Conservation (phyloP, 2,329 filamentous ascomycete genomes). For the Aspergillus sp. region DNA sequence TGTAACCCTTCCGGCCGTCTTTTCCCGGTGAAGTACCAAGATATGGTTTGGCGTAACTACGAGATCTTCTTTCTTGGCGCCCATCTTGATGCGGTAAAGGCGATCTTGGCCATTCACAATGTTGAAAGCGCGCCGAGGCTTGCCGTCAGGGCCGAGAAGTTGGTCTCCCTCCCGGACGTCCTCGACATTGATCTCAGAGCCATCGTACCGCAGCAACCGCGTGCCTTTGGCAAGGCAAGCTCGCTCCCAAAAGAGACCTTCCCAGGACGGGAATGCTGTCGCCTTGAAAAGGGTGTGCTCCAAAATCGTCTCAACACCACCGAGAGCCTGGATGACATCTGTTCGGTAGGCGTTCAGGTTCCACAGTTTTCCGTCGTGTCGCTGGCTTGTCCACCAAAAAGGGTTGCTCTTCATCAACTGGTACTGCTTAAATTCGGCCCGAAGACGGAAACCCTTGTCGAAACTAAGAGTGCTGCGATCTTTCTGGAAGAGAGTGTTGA, state of each 20-base stretch:
- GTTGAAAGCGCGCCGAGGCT: slow-evolving; percentile 43
- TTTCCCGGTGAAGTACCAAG: slow-evolving; percentile 37
- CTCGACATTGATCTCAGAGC: slow-evolving; percentile 40
- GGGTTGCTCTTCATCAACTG: slow-evolving; percentile 99
- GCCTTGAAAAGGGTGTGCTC: slow-evolving; percentile 97
- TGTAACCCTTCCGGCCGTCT: slow-evolving; percentile 4
- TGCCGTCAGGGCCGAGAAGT: slow-evolving; percentile 44
- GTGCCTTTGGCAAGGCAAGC: slow-evolving; percentile 45
- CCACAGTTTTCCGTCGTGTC: slow-evolving; percentile 96
- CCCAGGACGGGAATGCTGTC: slow-evolving; percentile 94
- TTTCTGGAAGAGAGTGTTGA: slow-evolving; percentile 98
- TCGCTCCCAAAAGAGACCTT: slow-evolving; percentile 85
- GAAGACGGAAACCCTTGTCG: slow-evolving; percentile 93
- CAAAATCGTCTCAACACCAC: slow-evolving; percentile 94
- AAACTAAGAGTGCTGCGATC: slow-evolving; percentile 94
- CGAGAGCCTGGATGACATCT: slow-evolving; percentile 91
- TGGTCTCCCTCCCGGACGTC: slow-evolving; percentile 44
- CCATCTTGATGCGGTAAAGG: slow-evolving; percentile 45
- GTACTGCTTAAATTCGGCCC: slow-evolving; percentile 96
- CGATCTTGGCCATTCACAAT: slow-evolving; percentile 41
- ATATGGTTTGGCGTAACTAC: slow-evolving; percentile 46
- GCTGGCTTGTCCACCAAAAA: slow-evolving; percentile 98
- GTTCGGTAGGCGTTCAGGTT: slow-evolving; percentile 93
- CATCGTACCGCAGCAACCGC: slow-evolving; percentile 39
- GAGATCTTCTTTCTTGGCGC: slow-evolving; percentile 36